A percentile compares a stretch with the other conserved stretches of the same genome.
These are phyloP conservation scores for Warburgia ugandensis DNA, from an alignment of 164 flowering plant genomes.

Conservation along the genomic window DNA sequence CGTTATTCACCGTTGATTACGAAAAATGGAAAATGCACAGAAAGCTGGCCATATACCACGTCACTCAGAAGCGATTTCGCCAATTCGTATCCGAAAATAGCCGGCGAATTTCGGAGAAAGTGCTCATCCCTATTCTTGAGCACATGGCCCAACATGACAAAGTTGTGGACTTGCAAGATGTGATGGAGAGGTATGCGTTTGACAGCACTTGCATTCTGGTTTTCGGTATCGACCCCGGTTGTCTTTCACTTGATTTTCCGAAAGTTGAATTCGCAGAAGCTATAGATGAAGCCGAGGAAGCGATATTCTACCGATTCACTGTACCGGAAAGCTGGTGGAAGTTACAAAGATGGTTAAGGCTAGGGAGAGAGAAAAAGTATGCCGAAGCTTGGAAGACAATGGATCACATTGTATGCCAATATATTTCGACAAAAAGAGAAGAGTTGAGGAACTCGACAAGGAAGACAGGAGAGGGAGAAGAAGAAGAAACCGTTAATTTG, in stretches of 20 bases:
- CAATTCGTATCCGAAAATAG: conserved; percentile 9
- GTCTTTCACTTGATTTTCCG: conserved; percentile 20
- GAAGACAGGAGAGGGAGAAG: neutral
- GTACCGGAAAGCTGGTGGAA: conserved; percentile 30
- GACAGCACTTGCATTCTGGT: conserved; percentile 25
- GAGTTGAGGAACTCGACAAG: neutral
- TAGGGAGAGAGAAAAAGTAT: conserved; percentile 19
- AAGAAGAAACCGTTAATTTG: conserved; percentile 12
- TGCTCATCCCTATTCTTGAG: conserved; percentile 22
- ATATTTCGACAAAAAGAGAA: conserved; percentile 8
- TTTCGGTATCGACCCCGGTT: conserved; percentile 19
- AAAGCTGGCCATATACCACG: conserved; percentile 1
- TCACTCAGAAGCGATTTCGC: conserved; percentile 9
- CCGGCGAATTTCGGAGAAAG: conserved; percentile 14
- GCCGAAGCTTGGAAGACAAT: conserved; percentile 7
- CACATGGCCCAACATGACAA: neutral
- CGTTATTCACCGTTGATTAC: conserved; percentile 19
- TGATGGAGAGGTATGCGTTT: conserved; percentile 28
- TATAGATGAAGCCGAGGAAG: conserved; percentile 24
- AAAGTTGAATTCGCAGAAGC: conserved; percentile 25
- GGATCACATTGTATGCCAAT: conserved; percentile 7
- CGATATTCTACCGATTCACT: conserved; percentile 17
- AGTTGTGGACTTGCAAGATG: conserved; percentile 32
- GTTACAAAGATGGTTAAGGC: conserved; percentile 19
- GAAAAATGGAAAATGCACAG: conserved; percentile 15